Percentiles rank a stretch among this genome's conserved stretches.
phyloP scores from a whole-genome alignment of 495 filamentous ascomycete species.

The Cladorrhinum samala region DNA sequence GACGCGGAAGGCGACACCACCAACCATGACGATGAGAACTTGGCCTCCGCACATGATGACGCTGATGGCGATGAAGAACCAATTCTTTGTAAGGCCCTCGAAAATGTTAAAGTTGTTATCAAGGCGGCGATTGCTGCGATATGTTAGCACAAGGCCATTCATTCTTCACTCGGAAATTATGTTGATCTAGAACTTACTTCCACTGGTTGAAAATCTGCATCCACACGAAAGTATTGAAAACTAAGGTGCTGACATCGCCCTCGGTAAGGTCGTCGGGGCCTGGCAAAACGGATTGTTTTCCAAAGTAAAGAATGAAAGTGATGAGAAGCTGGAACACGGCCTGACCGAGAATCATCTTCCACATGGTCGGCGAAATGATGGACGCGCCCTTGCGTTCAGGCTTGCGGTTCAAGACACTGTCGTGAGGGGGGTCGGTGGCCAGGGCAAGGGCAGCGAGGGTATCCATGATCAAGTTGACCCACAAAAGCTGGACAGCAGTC shows the following conservation, averaged over 20 bases:
- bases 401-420: slow-evolving; percentile 72
- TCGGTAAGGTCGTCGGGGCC: slow-evolving; percentile 31
- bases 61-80: slow-evolving; percentile 80
- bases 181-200: slow-evolving; percentile 53
- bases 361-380: slow-evolving; percentile 81
- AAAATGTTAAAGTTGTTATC: slow-evolving; percentile 90
- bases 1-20: slow-evolving; percentile 67
- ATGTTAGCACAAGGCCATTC: slow-evolving; percentile 16
- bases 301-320: slow-evolving; percentile 76
- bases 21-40: slow-evolving; percentile 74
- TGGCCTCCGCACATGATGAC: slow-evolving; percentile 72
- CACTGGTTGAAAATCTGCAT: slow-evolving; percentile 97
- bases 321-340: slow-evolving; percentile 74
- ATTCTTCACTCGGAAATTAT: neutral
- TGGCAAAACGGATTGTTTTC: slow-evolving; percentile 55
- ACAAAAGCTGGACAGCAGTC: slow-evolving; percentile 79
- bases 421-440: slow-evolving; percentile 76
- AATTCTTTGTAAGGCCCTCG: slow-evolving; percentile 70
- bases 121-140: slow-evolving; percentile 65
- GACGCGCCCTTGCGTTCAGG: slow-evolving; percentile 73
- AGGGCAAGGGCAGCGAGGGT: slow-evolving; percentile 82
- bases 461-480: slow-evolving; percentile 95
- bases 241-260: slow-evolving; percentile 59
- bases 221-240: slow-evolving; percentile 95
- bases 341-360: slow-evolving; percentile 93